These are phyloP conservation scores for Boletales sp. DNA, from an alignment of 768 basidiomycete genomes.

Conservation along the genomic window DNA sequence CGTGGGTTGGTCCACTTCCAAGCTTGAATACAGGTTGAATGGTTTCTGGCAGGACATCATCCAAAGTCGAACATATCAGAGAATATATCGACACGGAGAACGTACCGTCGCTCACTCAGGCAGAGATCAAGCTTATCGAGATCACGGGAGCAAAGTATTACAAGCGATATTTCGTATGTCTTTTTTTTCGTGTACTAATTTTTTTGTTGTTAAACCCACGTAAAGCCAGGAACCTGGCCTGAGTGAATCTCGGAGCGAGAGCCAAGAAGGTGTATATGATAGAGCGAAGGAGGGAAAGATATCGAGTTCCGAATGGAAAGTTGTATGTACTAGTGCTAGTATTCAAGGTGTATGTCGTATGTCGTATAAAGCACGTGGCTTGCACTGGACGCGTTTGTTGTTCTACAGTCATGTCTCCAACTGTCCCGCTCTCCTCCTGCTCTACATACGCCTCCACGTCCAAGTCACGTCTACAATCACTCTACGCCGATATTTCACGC, in stretches of 20 bases:
- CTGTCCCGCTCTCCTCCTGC: conserved; percentile 19
- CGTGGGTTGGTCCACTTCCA: conserved; percentile 15
- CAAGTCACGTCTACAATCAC: conserved; percentile 59
- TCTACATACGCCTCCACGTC: conserved; percentile 29
- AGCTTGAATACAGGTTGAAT: neutral
- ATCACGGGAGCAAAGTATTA: conserved; percentile 21
- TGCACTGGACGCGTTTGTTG: conserved; percentile 4
- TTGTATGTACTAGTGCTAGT: too few species aligned
- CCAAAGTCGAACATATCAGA: conserved; percentile 29
- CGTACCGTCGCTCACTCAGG: conserved; percentile 25
- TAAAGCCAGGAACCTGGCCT: conserved; percentile 17
- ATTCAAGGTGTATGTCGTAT: too few species aligned
- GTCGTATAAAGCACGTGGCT: conserved; percentile 12
- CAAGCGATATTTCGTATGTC: conserved; percentile 26
- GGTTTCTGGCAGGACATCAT: conserved; percentile 26
- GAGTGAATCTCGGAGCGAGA: conserved; percentile 8
- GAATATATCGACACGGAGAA: conserved; percentile 32
- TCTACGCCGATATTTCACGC: conserved; percentile 85
- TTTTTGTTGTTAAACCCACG: conserved; percentile 1
- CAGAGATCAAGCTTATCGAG: conserved; percentile 25
- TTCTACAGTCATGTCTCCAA: conserved; percentile 17
- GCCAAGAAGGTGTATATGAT: too few species aligned
- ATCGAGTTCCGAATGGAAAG: too few species aligned
- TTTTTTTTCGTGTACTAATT: neutral
- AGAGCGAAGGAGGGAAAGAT: too few species aligned